Evolutionary conservation across 352 stramenopile genomes (phyloP).

Genomic region (Pythium periplocum): DNA sequence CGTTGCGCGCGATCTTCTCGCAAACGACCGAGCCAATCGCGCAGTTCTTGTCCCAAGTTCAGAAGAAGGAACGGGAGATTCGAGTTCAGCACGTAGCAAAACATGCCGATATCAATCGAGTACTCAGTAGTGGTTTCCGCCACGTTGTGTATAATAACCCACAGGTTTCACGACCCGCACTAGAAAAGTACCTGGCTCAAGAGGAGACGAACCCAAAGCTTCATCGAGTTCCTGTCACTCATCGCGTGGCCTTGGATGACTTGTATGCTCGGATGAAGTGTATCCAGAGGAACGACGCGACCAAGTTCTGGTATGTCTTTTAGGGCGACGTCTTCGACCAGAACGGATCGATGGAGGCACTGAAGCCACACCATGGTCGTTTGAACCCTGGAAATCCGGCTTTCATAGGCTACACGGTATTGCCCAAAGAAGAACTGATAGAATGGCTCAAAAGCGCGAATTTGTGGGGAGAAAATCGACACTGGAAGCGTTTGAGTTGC

Average conservation of each 20-base stretch:
- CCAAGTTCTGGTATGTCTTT: conserved; percentile 40
- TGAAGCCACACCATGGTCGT: conserved; percentile 8
- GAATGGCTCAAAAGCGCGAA: conserved; percentile 13
- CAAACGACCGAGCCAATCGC: not conserved
- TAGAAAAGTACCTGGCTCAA: conserved; percentile 23
- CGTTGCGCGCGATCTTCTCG: not conserved
- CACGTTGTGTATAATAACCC: conserved; percentile 44
- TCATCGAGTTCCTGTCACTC: conserved; percentile 7
- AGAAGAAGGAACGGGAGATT: not conserved
- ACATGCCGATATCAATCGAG: conserved; percentile 13
- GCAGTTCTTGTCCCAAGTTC: not conserved
- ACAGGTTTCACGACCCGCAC: conserved; percentile 11
- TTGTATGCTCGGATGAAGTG: conserved; percentile 26
- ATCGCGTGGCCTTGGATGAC: conserved; percentile 21
- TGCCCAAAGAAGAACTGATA: conserved; percentile 23
- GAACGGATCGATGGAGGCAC: conserved; percentile 23
- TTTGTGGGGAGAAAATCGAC: conserved; percentile 7
- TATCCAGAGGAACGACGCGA: conserved; percentile 21
- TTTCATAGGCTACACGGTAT: conserved; percentile 29
- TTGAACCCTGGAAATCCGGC: conserved; percentile 11
- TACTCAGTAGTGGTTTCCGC: conserved; percentile 33
- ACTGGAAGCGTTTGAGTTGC: not conserved
- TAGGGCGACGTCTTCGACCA: conserved; percentile 36
- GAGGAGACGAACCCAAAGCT: conserved; percentile 24
- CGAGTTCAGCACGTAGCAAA: conserved; percentile 11